These are phyloP conservation scores for Oldenlandia corymbosa DNA, from an alignment of 257 asterid genomes.

Conservation along the genomic window DNA sequence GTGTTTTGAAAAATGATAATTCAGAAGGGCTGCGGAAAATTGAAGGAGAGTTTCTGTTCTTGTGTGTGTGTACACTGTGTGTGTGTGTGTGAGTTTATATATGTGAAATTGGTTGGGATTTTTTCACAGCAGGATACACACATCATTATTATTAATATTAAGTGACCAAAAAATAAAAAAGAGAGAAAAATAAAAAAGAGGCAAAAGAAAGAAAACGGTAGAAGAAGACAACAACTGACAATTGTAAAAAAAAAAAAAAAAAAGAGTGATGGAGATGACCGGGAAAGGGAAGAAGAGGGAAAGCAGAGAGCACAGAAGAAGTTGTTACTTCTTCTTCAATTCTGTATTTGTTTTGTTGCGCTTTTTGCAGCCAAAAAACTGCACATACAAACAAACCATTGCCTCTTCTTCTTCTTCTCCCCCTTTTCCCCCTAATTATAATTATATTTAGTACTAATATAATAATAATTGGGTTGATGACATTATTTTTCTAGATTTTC, in stretches of 20 bases:
- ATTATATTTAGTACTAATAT: neutral
- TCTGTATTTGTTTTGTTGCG: neutral
- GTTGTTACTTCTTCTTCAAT: neutral
- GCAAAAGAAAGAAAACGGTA: too few relatives aligned
- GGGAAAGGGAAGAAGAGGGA: neutral
- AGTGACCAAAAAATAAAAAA: neutral
- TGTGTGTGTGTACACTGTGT: too few relatives aligned
- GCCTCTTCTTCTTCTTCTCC: neutral
- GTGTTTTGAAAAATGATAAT: too few relatives aligned
- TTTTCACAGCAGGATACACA: neutral
- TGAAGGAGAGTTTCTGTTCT: too few relatives aligned
- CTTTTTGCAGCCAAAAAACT: neutral
- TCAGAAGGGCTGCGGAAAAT: too few relatives aligned
- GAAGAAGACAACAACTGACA: slow-evolving; percentile 1
- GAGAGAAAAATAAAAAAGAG: neutral
- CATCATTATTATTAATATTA: neutral
- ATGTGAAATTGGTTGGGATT: slow-evolving; percentile 18
- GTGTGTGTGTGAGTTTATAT: neutral
- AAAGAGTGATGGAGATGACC: neutral
- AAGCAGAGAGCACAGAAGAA: neutral
- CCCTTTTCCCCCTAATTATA: neutral
- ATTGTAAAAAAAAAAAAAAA: neutral
- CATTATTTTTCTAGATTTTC: too few relatives aligned
- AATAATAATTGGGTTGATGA: neutral
- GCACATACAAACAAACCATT: slow-evolving; percentile 12